Base-by-base conservation (phyloP, 331 rosid genomes). In the Acacia concinna region DNA sequence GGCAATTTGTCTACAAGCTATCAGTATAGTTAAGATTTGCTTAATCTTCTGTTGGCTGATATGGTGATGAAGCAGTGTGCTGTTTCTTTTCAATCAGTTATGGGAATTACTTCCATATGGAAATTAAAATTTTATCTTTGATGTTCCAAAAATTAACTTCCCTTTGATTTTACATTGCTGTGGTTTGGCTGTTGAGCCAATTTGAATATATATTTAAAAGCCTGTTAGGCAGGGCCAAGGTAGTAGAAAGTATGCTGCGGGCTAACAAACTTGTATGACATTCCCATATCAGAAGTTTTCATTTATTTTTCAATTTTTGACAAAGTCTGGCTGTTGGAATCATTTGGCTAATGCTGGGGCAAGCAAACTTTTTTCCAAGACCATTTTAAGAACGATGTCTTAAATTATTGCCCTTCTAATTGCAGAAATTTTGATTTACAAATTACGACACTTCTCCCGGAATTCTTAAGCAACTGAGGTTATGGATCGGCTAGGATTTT, bases 1-100 rank as follows among this genome's bases (percentile, higher is more conserved):
- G 10, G 35, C 37, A 71, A 37, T 79, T 25, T 71, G 21, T 57
- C 46, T 47, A 31, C 74, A 80, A 49, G 56, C 81, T 49, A 67
- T 57, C 59, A 56, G 52, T 67, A 18, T 40, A 60, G 65, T 41
- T 70, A 38, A 37, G 52, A 47, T 79, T 13, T 76, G 73, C 65
- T 51, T 38, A 47, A 35, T 70, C 74, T 76, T 64, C 65, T 66
- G 56, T 77, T 81, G 83, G 56, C 59, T 85, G 79, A 52, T 59
- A 68, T 74, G 78, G 27, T 84, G 81, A 84, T 31, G 63, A 68
- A 43, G 64, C 14, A 35, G 75, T 56, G 62, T 62, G 38, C 57
- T 76, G 25, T 76, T 70, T 71, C 68, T 68, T 65, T 78, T 32
- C 64, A 64, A 71, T 54, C 68, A 69, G 28, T 44, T 77, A 20